phyloP scores from a whole-genome alignment of 768 basidiomycete species.

The Phlegmacium glaucopus region DNA sequence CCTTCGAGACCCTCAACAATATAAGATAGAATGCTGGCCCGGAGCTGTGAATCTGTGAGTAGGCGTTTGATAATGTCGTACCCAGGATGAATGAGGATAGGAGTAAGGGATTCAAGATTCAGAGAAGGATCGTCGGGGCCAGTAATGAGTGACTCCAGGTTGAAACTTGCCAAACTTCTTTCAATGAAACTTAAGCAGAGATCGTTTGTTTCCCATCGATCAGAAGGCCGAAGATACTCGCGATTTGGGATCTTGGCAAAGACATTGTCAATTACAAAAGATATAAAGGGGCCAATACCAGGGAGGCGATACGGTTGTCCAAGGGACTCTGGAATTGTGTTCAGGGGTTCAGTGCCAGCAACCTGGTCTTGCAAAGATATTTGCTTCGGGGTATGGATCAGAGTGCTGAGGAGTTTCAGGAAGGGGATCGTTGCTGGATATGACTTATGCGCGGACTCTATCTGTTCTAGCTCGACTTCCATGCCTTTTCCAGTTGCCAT shows the following conservation, averaged over 20 bases:
- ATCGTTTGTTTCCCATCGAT: conserved; percentile 87
- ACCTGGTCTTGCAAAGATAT: conserved; percentile 58
- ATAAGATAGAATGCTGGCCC: conserved; percentile 71
- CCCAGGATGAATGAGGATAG: conserved; percentile 75
- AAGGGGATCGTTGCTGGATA: conserved; percentile 93
- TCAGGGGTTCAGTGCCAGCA: conserved; percentile 54
- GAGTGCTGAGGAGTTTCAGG: conserved; percentile 73
- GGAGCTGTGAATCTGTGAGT: conserved; percentile 68
- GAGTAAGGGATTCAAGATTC: conserved; percentile 50
- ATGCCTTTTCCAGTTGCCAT: conserved; percentile 70
- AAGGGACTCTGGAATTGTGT: conserved; percentile 76
- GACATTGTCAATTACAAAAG: conserved; percentile 90
- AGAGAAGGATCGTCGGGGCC: conserved; percentile 49
- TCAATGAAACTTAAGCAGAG: conserved; percentile 84
- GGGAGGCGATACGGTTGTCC: conserved; percentile 79
- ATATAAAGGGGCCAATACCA: conserved; percentile 76
- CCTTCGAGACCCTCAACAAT: conserved; percentile 78
- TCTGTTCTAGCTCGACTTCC: conserved; percentile 83
- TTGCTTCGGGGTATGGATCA: conserved; percentile 82
- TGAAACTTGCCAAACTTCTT: conserved; percentile 75
- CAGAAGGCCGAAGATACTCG: conserved; percentile 70
- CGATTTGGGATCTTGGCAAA: conserved; percentile 73
- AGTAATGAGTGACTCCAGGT: conserved; percentile 69
- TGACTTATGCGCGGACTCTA: conserved; percentile 71
- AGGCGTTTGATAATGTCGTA: conserved; percentile 82